Base-by-base conservation (phyloP, 306 rosid genomes). In the Acacia melanoxylon region DNA sequence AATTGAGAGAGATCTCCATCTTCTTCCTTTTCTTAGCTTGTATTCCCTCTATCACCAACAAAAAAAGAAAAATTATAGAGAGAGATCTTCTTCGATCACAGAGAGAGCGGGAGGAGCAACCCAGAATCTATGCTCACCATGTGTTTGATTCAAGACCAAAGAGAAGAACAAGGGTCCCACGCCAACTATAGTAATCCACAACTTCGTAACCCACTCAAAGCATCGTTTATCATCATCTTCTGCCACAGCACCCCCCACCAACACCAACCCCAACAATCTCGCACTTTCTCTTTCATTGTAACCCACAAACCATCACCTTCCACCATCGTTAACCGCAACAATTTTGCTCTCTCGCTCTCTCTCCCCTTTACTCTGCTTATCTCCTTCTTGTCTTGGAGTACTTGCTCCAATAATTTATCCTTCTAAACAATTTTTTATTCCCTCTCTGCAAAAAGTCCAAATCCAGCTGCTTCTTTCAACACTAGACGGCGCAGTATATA, bases 91-190 rank as follows among this genome's bases (percentile, higher is more conserved):
- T 11, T n/a, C 27, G 20, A 19, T 19, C 65, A 2, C 27, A 56
- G 11, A 56, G 25, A 58, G 11, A 54, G 62, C n/a, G n/a, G 4
- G 41, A 13, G n/a, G 41, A 62, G 13, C 5, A 71, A 45, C 75
- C 6, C 58, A 84, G 91, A 92, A 90, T 87, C 89, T 87, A 84
- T 88, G 78, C 90, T 77, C 83, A 83, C 87, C 89, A 75, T 77
- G 83, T 89, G 91, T 91, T 84, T 74, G 84, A 48, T 80, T 78
- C 48, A 75, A 81, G 44, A 68, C 83, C 76, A 77, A 61, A n/a
- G 75, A 74, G 52, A 40, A 15, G 19, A 13, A 13, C 10, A 24
- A 11, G 71, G 86, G 68, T 29, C 89, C 91, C 89, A 69, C 74
- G 15, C 20, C 74, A 69, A 78, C 84, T 5, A 6, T 76, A 82